Percentiles rank a stretch among this genome's conserved stretches.
Conservation (phyloP, 768 basidiomycete species). For the Wakefieldia striispora region DNA sequence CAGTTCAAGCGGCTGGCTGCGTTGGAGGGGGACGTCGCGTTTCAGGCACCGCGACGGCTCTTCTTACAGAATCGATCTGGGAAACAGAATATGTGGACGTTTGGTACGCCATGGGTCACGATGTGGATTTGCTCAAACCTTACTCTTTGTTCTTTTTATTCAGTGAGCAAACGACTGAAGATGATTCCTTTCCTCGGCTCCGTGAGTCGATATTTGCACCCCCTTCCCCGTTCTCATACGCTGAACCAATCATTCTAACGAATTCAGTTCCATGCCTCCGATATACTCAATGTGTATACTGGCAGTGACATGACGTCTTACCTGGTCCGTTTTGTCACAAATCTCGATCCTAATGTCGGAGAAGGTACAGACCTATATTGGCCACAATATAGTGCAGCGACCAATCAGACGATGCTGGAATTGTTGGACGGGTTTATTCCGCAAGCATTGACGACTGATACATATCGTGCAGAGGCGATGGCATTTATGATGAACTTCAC, state of each 20-base stretch:
- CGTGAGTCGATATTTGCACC: conserved; percentile 22
- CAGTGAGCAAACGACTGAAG: conserved; percentile 49
- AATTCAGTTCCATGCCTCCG: conserved; percentile 40
- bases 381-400: conserved; percentile 41
- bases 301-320: conserved; percentile 43
- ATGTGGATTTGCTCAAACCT: too few relatives aligned
- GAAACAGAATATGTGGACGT: conserved; percentile 41
- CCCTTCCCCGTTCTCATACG: background rate
- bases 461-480: conserved; percentile 41
- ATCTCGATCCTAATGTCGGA: conserved; percentile 39
- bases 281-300: conserved; percentile 42
- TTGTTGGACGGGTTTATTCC: conserved; percentile 37
- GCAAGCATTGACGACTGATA: conserved; percentile 40
- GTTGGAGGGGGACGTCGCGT: conserved; percentile 48
- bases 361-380: conserved; percentile 33
- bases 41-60: conserved; percentile 49
- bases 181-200: conserved; percentile 43
- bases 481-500: conserved; percentile 25
- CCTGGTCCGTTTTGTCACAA: conserved; percentile 23
- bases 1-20: conserved; percentile 53
- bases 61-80: conserved; percentile 39
- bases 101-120: conserved; percentile 3
- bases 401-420: conserved; percentile 36
- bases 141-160: too few relatives aligned
- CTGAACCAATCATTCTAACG: background rate